Evolutionary conservation across 2,329 filamentous ascomycete species (phyloP), one percentile per base, ranked within the genome.

Genomic region (Cladosporium sp.): DNA sequence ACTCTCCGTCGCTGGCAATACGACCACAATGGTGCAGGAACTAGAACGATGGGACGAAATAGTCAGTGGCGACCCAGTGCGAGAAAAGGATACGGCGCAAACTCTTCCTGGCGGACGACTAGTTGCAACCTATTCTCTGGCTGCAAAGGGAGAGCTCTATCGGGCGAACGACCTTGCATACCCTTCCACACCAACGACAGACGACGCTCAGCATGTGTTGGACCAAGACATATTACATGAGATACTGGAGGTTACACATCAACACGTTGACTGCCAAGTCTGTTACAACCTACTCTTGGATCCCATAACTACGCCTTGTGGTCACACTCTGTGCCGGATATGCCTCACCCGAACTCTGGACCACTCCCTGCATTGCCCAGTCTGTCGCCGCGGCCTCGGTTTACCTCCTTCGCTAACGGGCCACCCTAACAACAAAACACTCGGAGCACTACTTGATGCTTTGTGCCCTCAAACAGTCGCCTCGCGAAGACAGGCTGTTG

Each of bases 191-290:
- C 57, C 65, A 26, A 24, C 54, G 32, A 38, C 58, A 4, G 75
- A 77, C 5, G 80, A 82, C 63, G 67, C 75, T 1, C 75, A 78
- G 60, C 72, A 78, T 44, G 68, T 75, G 15, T 67, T 84, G 24
- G 87, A 90, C 67, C 70, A 74, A 4, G 76, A 73, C 10, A 73
- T 89, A 10, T 78, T 93, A 32, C 79, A 83, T 30, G 82, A 82
- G 38, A 75, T 95, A 15, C 87, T 87, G 71, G 85, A 90, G 30
- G 80, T 83, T 1, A 83, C 87, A 3, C 86, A 88, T 67, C 82
- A 83, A 18, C 92, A 96, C 75, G 82, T 96, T 74, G 92, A 97
- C 73, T 97, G 93, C 71, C 92, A 95, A 72, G 88, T 97, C 66
- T 97, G 93, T 78, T 96, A 94, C 76, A 86, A 88, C 49, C 78